Evolutionary conservation across 257 asterid species (phyloP), one percentile per base, ranked within the genome.

Genomic region (Solanum pennellii): DNA sequence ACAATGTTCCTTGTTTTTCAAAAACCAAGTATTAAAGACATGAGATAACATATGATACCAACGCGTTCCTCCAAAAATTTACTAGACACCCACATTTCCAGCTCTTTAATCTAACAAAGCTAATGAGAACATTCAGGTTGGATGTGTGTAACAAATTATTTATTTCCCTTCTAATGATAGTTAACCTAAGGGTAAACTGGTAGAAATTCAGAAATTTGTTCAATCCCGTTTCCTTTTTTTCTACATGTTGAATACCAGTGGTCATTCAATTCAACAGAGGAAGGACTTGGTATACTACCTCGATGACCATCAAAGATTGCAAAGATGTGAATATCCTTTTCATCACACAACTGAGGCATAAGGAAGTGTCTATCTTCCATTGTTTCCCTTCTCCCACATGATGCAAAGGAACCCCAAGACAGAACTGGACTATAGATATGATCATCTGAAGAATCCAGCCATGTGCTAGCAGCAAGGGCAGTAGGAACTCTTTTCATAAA

Each of bases 261-360:
- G 44, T 80, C 27, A 47, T 47, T 45, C 41, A 29, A 80, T 80
- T 80, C 85, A 80, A 80, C 85, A 47, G 42, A 80, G 68, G 52
- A 80, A 29, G 68, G 15, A 80, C 68, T 80, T 7, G n/a, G 16
- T 87, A 87, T 66, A 88, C 86, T 94, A 97, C 99, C 99, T 93
- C 99, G 98, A 94, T 97, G 99, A 62, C 99, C 99, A 90, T 97
- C 98, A 77, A 97, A 93, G 89, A 97, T 92, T 84, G 98, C 99
- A 83, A 95, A 97, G 20, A 92, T 87, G 91, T 97, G 98, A 74
- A 95, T 88, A 89, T 89, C 92, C 65, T 89, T 87, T 88, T 91
- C 92, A 83, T 91, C 86, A 88, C 91, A 92, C 83, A 95, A 74
- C 59, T 89, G 88, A 35, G 99, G 97, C 77, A 93, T 86, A 87